Base-by-base conservation (phyloP, 805 yeast species). In the Lipomyces anomalus region DNA sequence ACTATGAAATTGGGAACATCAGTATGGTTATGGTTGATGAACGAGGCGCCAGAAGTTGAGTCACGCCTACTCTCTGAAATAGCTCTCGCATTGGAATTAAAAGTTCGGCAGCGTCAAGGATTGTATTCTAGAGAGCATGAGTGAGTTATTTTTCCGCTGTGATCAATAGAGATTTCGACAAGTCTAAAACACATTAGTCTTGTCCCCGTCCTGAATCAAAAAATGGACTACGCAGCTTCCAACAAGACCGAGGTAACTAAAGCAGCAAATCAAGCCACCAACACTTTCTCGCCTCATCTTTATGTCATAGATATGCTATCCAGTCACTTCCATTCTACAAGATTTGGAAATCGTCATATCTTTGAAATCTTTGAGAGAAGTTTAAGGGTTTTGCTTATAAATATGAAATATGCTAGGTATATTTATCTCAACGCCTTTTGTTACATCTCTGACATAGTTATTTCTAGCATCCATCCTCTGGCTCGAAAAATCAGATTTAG, bases 211-310 rank as follows among this genome's bases (percentile, higher is more conserved):
- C 90, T 21, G 84, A 81, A 44, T 81, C 71, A 76, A 52, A 73
- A 71, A 42, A 92, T 92, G 98, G 92, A 85, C 52, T 92, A 92
- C 57, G 68, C 88, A 1, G 97, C 98, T 7, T 80, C 94, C 38
- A 80, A 83, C 64, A 80, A 78, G 54, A 69, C 70, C 37, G 71
- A 69, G 4, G 72, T 81, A 5, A 75, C 75, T 43, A 76, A 74
- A 48, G 65, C 68, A 28, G 79, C 86, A 0, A 62, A 65, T 1
- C 53, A 61, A 2, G 78, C 80, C 1, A 70, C 74, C 3, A 67
- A 71, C 42, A 62, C 70, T 4, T 65, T 77, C 46, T 78, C 79
- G 43, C 84, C 94, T 0, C 97, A 92, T 61, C 63, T 76, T 34
- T 72, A 74, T 46, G 71, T 92, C 22, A 77, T 86, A 38, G 68